Evolutionary conservation across 179 eudicot species (phyloP).

Genomic region (Actinidia arguta): DNA sequence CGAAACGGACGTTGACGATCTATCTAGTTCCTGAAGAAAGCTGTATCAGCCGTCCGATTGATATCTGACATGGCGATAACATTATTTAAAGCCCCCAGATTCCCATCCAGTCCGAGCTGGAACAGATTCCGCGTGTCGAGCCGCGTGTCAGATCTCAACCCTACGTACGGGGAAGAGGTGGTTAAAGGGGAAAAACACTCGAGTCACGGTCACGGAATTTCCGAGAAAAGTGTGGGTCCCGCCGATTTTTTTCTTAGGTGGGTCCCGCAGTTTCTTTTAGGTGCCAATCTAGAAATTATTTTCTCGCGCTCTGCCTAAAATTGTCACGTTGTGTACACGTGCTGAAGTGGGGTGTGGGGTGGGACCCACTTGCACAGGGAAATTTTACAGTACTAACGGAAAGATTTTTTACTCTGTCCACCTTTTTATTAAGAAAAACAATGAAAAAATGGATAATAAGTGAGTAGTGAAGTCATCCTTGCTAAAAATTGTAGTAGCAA

Average conservation of each 20-base stretch:
- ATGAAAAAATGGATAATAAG: no score
- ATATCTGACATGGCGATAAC: slow-evolving; percentile 27
- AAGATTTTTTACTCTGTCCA: no score
- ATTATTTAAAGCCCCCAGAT: slow-evolving; percentile 4
- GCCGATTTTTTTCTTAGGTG: background rate
- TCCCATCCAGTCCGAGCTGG: slow-evolving; percentile 43
- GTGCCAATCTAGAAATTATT: slow-evolving; percentile 27
- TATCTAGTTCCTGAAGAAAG: background rate
- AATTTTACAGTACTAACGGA: no score
- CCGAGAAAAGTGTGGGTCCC: slow-evolving; percentile 33
- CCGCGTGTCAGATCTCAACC: slow-evolving; percentile 20
- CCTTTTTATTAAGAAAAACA: no score
- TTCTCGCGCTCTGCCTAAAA: background rate
- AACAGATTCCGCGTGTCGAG: slow-evolving; percentile 30
- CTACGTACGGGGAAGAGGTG: slow-evolving; percentile 11
- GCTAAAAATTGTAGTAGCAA: no score
- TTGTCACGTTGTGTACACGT: slow-evolving; percentile 21
- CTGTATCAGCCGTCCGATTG: slow-evolving; percentile 19
- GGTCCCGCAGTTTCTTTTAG: no score
- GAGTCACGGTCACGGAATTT: slow-evolving; percentile 48
- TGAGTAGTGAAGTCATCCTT: no score
- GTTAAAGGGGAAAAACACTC: background rate
- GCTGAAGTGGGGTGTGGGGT: background rate
- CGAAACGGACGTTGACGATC: slow-evolving; percentile 19
- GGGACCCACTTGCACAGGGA: background rate